Evolutionary conservation across 192 early-diverging fungal species (phyloP), one percentile per base, ranked within the genome.

Genomic region (Gamsiella multidivaricata): DNA sequence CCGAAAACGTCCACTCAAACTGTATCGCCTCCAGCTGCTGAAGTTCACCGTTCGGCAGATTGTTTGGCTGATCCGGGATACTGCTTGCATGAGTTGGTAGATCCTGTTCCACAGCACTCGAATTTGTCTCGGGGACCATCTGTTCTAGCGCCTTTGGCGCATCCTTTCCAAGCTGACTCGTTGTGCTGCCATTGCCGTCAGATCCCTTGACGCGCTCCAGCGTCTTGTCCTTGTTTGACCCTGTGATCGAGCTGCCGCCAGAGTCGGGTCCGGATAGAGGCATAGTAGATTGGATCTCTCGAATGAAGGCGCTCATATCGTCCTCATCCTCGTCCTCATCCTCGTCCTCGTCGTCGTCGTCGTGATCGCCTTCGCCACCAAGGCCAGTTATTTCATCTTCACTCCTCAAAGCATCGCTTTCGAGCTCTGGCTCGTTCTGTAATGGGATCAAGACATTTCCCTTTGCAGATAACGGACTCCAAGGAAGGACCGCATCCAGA

Each of bases 1-100:
- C 74, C 9, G 74, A 50, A 63, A 78, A 78, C 2, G 74, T 63
- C 74, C 74, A 78, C 25, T 69, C 74, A 39, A 78, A 68, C 39
- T 67, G 72, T 9, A 64, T 61, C 11, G 72, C 34, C 34, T 66
- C 63, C 28, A 76, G 36, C 25, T 67, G 64, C 28, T 56, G 64
- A 5, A 67, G 45, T 22, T 76, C 72, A 17, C 37, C 50, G 14
- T 32, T 50, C 5, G 56, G 47, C 1, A 41, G 11, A 9, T 28
- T 51, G 31, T 53, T 9, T n/a, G 45, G n/a, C n/a, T n/a, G n/a
- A n/a, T n/a, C n/a, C n/a, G n/a, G n/a, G n/a, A n/a, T n/a, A n/a
- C n/a, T n/a, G n/a, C n/a, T n/a, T n/a, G n/a, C n/a, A n/a, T n/a
- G n/a, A n/a, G n/a, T n/a, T n/a, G n/a, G n/a, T n/a, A n/a, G n/a